A percentile compares a stretch with the other conserved stretches of the same genome.
These are phyloP conservation scores for Coffea eugenioides DNA, from an alignment of 257 asterid genomes.

Conservation along the genomic window DNA sequence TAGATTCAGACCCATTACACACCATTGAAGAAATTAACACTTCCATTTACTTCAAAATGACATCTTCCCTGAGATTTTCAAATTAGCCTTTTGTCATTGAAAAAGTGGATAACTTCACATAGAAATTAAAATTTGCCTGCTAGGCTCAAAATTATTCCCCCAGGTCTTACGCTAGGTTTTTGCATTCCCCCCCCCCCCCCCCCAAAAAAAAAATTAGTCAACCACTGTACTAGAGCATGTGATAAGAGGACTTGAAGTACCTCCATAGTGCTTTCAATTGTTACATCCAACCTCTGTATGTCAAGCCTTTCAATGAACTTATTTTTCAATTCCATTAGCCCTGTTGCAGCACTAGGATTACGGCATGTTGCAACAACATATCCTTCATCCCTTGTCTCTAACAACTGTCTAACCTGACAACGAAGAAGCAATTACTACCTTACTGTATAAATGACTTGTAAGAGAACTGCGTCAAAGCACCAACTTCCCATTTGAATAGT, in stretches of 20 bases:
- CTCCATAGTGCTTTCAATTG: slow-evolving; percentile 80
- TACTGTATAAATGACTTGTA: too few relatives aligned
- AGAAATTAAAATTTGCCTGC: neutral
- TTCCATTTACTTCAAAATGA: neutral
- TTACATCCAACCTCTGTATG: slow-evolving; percentile 72
- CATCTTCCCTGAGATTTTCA: neutral
- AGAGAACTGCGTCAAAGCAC: neutral
- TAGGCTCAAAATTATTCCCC: neutral
- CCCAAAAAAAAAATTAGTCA: neutral
- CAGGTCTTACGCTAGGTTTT: neutral
- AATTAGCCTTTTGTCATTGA: neutral
- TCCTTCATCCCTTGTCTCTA: slow-evolving; percentile 62
- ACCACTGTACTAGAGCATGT: neutral
- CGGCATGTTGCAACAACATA: slow-evolving; percentile 88
- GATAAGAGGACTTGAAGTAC: slow-evolving; percentile 28
- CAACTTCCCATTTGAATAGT: neutral
- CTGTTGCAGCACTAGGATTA: slow-evolving; percentile 61
- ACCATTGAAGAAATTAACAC: neutral
- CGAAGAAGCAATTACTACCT: neutral
- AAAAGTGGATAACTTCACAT: neutral
- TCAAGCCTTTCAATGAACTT: slow-evolving; percentile 71
- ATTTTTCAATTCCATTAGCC: slow-evolving; percentile 64
- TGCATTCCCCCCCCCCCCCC: neutral
- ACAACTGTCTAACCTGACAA: slow-evolving; percentile 73
- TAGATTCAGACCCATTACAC: neutral